Base-by-base conservation (phyloP, 805 yeast species). In the Candida incommunis region DNA sequence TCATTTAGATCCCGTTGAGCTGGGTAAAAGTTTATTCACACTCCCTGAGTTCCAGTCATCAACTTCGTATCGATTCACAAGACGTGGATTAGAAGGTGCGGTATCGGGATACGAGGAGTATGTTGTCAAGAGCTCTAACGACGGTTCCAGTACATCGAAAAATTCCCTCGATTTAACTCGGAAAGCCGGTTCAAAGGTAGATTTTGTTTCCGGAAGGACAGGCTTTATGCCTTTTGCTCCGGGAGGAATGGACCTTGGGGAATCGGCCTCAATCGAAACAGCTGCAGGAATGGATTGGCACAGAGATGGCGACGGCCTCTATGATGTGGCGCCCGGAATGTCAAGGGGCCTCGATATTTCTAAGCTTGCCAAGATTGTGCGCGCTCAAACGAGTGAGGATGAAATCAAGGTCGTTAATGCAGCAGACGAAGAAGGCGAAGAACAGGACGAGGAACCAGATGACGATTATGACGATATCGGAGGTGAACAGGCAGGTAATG, bases 201-300 rank as follows among this genome's bases (percentile, higher is more conserved):
- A 76, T 35, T 66, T 78, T 1, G 64, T 85, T 2, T 67, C 70
- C 41, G 97, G 97, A 0, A 69, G 76, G 2, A 70, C 94, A 0
- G 72, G 77, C 18, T 82, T 74, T 54, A 63, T 90, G 55, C 98
- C 98, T 0, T 92, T 92, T 58, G 79, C 81, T 47, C 98, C 98
- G 0, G 97, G 98, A 51, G 96, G 97, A 2, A 52, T 75, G n/a
- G 64, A 64, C 2, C 54, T 63, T 51, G 37, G 18, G 7, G 27
- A 7, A 9, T n/a, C n/a, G n/a, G n/a, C n/a, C n/a, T n/a, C n/a
- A n/a, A n/a, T n/a, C n/a, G 54, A 48, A 31, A 44, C 56, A 11
- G 37, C 52, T 3, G 57, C 51, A 9, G 49, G 54, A 9, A 46
- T 46, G 3, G 53, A 52, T 70, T 35, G 82, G 41, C 92, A 82